A percentile compares a stretch with the other conserved stretches of the same genome.
Conservation (phyloP, 768 basidiomycete genomes). For the Pholiota molesta region DNA sequence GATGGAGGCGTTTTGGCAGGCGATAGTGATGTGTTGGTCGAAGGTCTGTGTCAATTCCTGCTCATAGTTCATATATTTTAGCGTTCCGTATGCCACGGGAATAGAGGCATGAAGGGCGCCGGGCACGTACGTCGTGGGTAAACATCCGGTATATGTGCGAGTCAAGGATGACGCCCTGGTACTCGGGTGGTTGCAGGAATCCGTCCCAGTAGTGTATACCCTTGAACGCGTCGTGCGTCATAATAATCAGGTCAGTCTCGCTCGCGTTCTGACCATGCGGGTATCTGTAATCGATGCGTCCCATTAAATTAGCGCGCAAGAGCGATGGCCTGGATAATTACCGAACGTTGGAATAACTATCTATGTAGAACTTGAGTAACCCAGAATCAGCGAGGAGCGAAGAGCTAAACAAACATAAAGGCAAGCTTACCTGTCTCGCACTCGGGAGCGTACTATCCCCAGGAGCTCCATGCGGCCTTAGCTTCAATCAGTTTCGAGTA, state of each 20-base stretch:
- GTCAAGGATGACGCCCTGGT: constrained; percentile 72
- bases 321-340: background rate
- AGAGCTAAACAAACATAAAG: too few relatives aligned
- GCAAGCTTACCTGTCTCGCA: constrained; percentile 31
- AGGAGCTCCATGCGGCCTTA: background rate
- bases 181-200: constrained; percentile 53
- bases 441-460: constrained; percentile 23
- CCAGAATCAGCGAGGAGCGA: too few relatives aligned
- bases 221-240: constrained; percentile 82
- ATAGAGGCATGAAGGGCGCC: background rate
- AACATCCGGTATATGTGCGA: constrained; percentile 82
- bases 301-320: background rate
- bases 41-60: constrained; percentile 40
- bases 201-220: constrained; percentile 67
- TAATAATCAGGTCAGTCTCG: constrained; percentile 63
- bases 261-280: constrained; percentile 32
- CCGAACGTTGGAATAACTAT: constrained; percentile 75
- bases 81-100: background rate
- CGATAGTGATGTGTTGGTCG: constrained; percentile 56
- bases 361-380: constrained; percentile 24
- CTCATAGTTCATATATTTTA: too few relatives aligned
- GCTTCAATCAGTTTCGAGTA: too few relatives aligned
- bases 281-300: constrained; percentile 32
- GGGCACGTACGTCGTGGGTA: constrained; percentile 45
- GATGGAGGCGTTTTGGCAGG: constrained; percentile 48